Evolutionary conservation across 2,329 filamentous ascomycete species (phyloP).

Genomic region (Alternaria consortialis): DNA sequence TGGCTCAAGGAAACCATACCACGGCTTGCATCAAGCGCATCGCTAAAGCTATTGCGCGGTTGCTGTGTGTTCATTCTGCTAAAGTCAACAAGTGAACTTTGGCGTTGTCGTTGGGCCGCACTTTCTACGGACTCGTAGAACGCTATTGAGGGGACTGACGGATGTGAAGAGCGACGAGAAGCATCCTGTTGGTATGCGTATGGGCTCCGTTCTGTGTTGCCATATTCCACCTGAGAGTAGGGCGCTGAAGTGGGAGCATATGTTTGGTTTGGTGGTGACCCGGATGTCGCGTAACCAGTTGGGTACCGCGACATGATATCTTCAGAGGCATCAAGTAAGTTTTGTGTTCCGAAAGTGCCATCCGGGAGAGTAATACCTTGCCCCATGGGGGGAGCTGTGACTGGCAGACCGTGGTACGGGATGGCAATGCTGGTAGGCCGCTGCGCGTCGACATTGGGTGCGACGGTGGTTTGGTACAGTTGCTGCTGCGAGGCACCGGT

Average conservation of each 20-base stretch:
- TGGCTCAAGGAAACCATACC: constrained; percentile 97
- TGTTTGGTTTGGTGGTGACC: constrained; percentile 72
- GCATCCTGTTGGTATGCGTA: constrained; percentile 66
- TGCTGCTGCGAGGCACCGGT: constrained; percentile 64
- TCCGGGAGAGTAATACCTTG: constrained; percentile 72
- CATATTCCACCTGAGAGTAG: constrained; percentile 81
- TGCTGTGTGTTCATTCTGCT: constrained; percentile 65
- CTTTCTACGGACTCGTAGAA: constrained; percentile 58
- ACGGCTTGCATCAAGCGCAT: constrained; percentile 90
- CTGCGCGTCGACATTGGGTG: constrained; percentile 61
- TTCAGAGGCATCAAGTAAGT: constrained; percentile 76
- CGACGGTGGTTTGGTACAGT: constrained; percentile 72
- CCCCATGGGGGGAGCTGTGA: constrained; percentile 76
- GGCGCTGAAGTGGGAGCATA: constrained; percentile 74
- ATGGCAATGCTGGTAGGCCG: constrained; percentile 71
- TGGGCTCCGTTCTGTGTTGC: constrained; percentile 61
- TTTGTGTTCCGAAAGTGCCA: constrained; percentile 67
- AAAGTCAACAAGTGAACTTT: constrained; percentile 72
- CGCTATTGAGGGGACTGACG: constrained; percentile 73
- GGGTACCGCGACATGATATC: constrained; percentile 79
- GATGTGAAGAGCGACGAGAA: constrained; percentile 78
- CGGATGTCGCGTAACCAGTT: constrained; percentile 73
- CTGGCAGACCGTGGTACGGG: constrained; percentile 77
- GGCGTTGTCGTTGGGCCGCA: constrained; percentile 58
- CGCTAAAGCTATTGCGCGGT: constrained; percentile 77